phyloP scores from a whole-genome alignment of 2,329 filamentous ascomycete genomes.

The Aspergillus ustus region DNA sequence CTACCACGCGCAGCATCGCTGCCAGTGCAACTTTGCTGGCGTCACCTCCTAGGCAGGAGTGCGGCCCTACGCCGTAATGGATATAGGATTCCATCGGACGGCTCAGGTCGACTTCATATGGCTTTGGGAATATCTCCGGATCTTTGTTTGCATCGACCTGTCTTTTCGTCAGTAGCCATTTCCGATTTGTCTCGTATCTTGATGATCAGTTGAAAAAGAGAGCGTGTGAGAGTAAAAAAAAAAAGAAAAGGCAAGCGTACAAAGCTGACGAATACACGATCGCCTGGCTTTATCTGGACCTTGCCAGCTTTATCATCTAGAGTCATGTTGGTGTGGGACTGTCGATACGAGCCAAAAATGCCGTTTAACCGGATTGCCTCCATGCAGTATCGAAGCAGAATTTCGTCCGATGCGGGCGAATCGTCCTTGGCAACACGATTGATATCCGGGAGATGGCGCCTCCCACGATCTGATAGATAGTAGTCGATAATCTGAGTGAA shows the following conservation, averaged over 20 bases:
- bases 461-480: slow-evolving; percentile 64
- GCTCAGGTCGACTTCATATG: slow-evolving; percentile 63
- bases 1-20: slow-evolving; percentile 69
- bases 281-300: slow-evolving; percentile 58
- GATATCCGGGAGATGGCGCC: slow-evolving; percentile 62
- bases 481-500: slow-evolving; percentile 75
- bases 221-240: not conserved
- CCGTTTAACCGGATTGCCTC: slow-evolving; percentile 72
- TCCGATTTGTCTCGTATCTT: not conserved
- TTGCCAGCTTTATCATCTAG: slow-evolving; percentile 56
- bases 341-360: slow-evolving; percentile 64
- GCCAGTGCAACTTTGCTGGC: slow-evolving; percentile 65
- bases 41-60: slow-evolving; percentile 65
- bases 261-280: slow-evolving; percentile 67
- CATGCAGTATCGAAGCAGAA: slow-evolving; percentile 70
- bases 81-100: slow-evolving; percentile 68
- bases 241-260: slow-evolving; percentile 44
- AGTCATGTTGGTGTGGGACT: slow-evolving; percentile 52
- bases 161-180: not conserved
- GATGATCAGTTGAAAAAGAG: not conserved
- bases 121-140: slow-evolving; percentile 62
- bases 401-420: slow-evolving; percentile 61
- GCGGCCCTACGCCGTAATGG: slow-evolving; percentile 65
- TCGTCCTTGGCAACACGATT: slow-evolving; percentile 63
- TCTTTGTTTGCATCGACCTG: slow-evolving; percentile 59